These are phyloP conservation scores for Trichosanthes truncata DNA, from an alignment of 306 rosid genomes.

Conservation along the genomic window DNA sequence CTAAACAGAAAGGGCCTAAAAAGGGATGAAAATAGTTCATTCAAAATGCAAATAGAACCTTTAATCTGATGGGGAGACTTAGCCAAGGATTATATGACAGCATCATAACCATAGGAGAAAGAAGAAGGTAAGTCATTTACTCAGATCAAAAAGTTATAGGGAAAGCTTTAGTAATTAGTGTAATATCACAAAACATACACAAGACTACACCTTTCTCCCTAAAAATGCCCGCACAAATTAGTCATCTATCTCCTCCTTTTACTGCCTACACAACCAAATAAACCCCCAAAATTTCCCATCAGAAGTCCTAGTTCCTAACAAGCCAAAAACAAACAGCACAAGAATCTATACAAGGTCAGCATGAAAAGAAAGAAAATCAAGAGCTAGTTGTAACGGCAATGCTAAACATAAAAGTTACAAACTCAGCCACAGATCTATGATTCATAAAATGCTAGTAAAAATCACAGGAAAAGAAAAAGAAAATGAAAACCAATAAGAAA, in stretches of 20 bases:
- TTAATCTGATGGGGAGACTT: background rate
- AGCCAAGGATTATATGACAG: background rate
- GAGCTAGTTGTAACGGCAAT: background rate
- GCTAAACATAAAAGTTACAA: background rate
- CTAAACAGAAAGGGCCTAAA: background rate
- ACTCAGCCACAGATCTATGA: constrained; percentile 23
- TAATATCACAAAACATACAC: background rate
- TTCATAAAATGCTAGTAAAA: background rate
- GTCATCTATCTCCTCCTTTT: background rate
- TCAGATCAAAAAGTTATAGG: background rate
- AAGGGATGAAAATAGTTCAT: background rate
- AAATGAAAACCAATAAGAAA: background rate
- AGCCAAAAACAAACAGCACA: background rate
- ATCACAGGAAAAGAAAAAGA: background rate
- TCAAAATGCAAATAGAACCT: background rate
- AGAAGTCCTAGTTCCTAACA: background rate
- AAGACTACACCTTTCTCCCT: background rate
- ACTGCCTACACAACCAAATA: background rate
- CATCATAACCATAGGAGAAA: background rate
- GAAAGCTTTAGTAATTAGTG: background rate
- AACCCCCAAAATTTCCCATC: background rate
- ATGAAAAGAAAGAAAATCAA: no score
- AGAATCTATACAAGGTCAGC: background rate
- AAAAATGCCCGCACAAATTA: no score
- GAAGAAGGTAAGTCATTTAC: background rate